Evolutionary conservation across 257 asterid species (phyloP), one percentile per base, ranked within the genome.

Genomic region (Leonotis leonurus): DNA sequence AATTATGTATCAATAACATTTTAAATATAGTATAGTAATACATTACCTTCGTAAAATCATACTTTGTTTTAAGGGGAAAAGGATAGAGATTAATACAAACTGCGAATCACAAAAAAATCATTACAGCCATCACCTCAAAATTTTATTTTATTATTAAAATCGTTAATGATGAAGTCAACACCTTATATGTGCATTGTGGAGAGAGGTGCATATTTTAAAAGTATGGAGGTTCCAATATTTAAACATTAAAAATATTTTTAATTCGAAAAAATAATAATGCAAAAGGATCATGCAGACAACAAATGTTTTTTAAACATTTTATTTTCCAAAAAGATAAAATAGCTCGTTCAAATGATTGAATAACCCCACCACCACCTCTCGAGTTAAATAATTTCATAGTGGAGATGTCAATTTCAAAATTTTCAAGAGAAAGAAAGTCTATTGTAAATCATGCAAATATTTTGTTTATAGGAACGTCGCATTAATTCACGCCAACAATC

Each of bases 401-500:
- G 41, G 35, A 50, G 51, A 30, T 33, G 48, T 52, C 44, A 59
- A 51, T 65, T 44, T 56, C n/a, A 56, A 11, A 6, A 39, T 24
- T 32, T 13, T 35, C 22, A 10, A 49, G 44, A 43, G 49, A 41
- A 60, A n/a, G n/a, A n/a, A 72, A 33, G 43, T n/a, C 59, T 17
- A 59, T 22, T 25, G n/a, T 54, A 29, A 55, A 29, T 39, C 21
- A 25, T 41, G 26, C 26, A 25, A 57, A 48, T 37, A 37, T 36
- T 39, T 21, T 43, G 30, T 61, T 8, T 5, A 61, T 53, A 27
- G 56, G 55, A 16, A 17, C 17, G 29, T 27, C 39, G n/a, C 35
- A 58, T 29, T 44, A 49, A 71, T 71, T 58, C 76, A 71, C 67
- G 72, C 76, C 76, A 20, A 39, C 53, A 64, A 71, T 71, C 71